Base-by-base conservation (phyloP, 140 eudicot species). In the Erigeron philadelphicus region DNA sequence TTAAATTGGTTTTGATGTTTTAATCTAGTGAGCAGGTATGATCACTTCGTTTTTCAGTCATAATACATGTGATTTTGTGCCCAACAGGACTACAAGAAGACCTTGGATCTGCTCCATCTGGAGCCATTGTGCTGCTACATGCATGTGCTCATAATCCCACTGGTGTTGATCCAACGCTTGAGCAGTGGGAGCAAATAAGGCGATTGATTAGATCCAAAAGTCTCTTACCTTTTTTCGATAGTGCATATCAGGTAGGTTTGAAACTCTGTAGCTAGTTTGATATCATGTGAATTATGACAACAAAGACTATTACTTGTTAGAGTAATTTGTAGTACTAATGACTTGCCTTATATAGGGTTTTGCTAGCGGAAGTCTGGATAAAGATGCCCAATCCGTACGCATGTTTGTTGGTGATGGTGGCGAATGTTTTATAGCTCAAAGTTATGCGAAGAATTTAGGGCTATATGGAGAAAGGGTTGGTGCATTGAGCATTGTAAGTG, bases 61-160 rank as follows among this genome's bases (percentile, higher is more conserved):
- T 45, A 52, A 19, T 35, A 16, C 4, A 31, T 19, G 47, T 57
- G 13, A 4, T 64, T 31, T 50, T 60, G 56, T 68, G 58, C 61
- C 45, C 62, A 61, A 62, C 77, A 92, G 98, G 98, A 52, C 80
- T 92, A 72, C 63, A 86, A 57, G 98, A 88, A 71, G 96, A 92
- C 76, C 98, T 92, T 74, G 84, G 87, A 38, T 86, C 87, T 64
- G 98, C 98, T 64, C 96, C 95, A 75, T 73, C 85, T n/a, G 98
- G 98, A 55, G 88, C 96, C 47, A 86, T 92, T 71, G 90, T 92
- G 66, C 95, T 92, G 60, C 90, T 92, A 56, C 98, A 92, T 85
- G 98, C 98, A 0, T 92, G 98, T 80, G 98, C 98, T 63, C 98
- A 92, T 78, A 92, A 92, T 79, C 98, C 98, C 48, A 92, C 98